phyloP scores from a whole-genome alignment of 1,284 basidiomycete genomes.

The Mycosarcoma mackinlayi region DNA sequence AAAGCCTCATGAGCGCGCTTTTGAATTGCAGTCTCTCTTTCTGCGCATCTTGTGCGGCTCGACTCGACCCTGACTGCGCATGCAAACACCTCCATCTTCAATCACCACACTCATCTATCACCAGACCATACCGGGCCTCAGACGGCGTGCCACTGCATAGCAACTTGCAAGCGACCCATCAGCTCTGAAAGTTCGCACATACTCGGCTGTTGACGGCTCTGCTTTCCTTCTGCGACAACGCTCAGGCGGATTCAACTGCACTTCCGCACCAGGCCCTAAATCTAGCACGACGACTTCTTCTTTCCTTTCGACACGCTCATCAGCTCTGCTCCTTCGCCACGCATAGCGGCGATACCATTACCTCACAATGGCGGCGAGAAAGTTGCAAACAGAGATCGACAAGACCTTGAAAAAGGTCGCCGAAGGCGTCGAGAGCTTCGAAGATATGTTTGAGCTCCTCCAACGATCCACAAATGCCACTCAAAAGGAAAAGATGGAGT shows the following conservation, averaged over 20 bases:
- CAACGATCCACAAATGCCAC: slow-evolving; percentile 65
- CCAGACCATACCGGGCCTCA: too few species aligned
- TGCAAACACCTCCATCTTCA: slow-evolving; percentile 7
- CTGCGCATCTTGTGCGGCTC: slow-evolving; percentile 2
- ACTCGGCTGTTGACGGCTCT: too few species aligned
- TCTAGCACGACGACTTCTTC: too few species aligned
- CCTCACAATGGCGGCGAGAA: slow-evolving; percentile 65
- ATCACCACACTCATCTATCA: neutral
- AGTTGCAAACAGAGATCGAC: slow-evolving; percentile 67
- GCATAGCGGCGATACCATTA: slow-evolving; percentile 18
- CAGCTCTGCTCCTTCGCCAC: slow-evolving; percentile 2
- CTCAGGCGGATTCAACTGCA: neutral
- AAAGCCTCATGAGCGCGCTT: neutral
- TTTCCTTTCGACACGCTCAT: neutral
- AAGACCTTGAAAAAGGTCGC: slow-evolving; percentile 67
- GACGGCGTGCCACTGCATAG: too few species aligned
- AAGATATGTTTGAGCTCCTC: slow-evolving; percentile 67
- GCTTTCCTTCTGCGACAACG: neutral
- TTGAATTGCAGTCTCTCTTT: neutral
- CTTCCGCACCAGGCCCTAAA: neutral
- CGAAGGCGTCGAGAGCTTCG: slow-evolving; percentile 68
- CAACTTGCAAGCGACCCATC: too few species aligned
- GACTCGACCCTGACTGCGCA: slow-evolving; percentile 17
- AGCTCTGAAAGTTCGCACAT: too few species aligned
- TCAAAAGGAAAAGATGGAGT: slow-evolving; percentile 68